phyloP scores from a whole-genome alignment of 177 flowering plant genomes.

The Vitis hybrid region DNA sequence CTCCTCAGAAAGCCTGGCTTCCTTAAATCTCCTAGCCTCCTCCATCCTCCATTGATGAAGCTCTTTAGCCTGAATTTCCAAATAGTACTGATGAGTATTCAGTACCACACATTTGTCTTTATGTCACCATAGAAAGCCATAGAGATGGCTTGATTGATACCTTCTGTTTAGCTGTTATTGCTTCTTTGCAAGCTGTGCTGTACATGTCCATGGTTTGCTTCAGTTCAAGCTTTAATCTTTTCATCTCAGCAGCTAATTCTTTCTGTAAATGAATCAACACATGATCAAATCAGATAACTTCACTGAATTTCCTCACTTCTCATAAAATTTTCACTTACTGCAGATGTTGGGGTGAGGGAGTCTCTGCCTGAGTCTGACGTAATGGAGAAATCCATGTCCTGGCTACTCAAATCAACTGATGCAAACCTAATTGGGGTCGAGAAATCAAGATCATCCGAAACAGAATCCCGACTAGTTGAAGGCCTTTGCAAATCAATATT shows the following conservation, averaged over 20 bases:
- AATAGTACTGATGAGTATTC: background rate
- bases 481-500: slow-evolving; percentile 19
- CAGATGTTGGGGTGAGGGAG: slow-evolving; percentile 16
- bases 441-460: slow-evolving; percentile 21
- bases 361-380: slow-evolving; percentile 11
- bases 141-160: slow-evolving; percentile 19
- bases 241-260: slow-evolving; percentile 74
- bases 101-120: too few relatives aligned
- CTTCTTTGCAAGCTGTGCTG: slow-evolving; percentile 78
- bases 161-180: slow-evolving; percentile 68
- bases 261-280: slow-evolving; percentile 21
- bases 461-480: slow-evolving; percentile 20
- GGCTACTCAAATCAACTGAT: slow-evolving; percentile 26
- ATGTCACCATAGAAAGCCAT: too few relatives aligned
- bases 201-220: slow-evolving; percentile 88
- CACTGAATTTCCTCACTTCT: background rate
- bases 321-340: slow-evolving; percentile 16
- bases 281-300: background rate
- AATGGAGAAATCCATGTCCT: slow-evolving; percentile 25
- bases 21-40: slow-evolving; percentile 52
- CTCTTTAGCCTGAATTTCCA: slow-evolving; percentile 49
- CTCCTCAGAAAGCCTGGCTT: slow-evolving; percentile 55
- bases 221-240: slow-evolving; percentile 61
- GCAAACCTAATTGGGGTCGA: slow-evolving; percentile 10
- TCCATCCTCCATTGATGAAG: slow-evolving; percentile 57